These are phyloP conservation scores for Crithidia mellificae DNA, from an alignment of 208 protist species.

Conservation along the genomic window DNA sequence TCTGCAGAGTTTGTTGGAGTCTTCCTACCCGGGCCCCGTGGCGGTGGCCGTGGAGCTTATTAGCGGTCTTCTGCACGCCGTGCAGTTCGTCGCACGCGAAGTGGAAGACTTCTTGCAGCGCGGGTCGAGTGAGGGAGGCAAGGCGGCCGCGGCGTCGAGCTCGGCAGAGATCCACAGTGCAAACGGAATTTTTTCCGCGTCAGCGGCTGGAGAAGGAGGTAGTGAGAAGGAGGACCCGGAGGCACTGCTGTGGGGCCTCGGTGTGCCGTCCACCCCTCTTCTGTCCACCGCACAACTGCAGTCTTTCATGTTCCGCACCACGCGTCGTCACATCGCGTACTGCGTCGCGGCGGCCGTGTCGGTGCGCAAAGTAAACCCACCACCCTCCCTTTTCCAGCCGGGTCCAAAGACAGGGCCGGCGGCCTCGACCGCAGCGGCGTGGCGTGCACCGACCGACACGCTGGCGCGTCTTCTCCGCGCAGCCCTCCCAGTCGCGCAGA, in stretches of 20 bases:
- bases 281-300: conserved; percentile 48
- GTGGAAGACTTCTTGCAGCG: conserved; percentile 19
- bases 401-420: no score
- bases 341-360: conserved; percentile 34
- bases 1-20: conserved; percentile 50
- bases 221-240: not conserved
- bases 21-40: conserved; percentile 47
- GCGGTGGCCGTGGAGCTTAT: conserved; percentile 58
- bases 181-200: not conserved
- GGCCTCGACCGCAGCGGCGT: conserved; percentile 2
- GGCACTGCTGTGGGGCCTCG: conserved; percentile 19
- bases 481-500: conserved; percentile 17
- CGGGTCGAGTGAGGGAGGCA: no score
- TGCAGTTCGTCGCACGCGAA: conserved; percentile 36
- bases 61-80: conserved; percentile 39
- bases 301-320: conserved; percentile 38
- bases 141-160: no score
- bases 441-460: not conserved
- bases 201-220: not conserved
- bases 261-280: conserved; percentile 31
- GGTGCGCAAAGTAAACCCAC: conserved; percentile 13
- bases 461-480: conserved; percentile 13
- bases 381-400: not conserved
- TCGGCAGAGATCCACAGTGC: no score
- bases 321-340: conserved; percentile 53